Percentiles rank a stretch among this genome's conserved stretches.
Conservation (phyloP, 352 stramenopile species). For the Globisporangium apiculatum region DNA sequence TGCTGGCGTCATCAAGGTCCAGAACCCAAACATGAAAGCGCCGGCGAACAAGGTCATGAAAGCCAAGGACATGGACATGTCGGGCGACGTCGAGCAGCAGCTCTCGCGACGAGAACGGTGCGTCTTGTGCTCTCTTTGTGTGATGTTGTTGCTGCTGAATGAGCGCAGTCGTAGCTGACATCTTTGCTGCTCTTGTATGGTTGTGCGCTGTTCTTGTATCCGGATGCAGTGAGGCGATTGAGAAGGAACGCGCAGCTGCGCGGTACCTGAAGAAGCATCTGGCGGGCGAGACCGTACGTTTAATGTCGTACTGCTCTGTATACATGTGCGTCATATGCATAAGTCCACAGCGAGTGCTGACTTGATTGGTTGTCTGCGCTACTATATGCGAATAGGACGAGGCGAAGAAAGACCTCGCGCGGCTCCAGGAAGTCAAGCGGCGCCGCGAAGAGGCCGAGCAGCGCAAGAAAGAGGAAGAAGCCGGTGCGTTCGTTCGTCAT, state of each 20-base stretch:
- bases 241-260: constrained; percentile 69
- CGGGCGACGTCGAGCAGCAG: constrained; percentile 48
- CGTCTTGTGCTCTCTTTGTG: background rate
- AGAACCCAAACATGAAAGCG: constrained; percentile 78
- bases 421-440: constrained; percentile 70
- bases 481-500: constrained; percentile 22
- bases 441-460: constrained; percentile 76
- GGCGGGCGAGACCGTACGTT: constrained; percentile 66
- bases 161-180: background rate
- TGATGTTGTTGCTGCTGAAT: background rate
- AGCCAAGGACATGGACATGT: constrained; percentile 69
- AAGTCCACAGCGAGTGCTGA: background rate
- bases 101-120: constrained; percentile 77
- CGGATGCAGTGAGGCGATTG: constrained; percentile 54
- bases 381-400: constrained; percentile 33
- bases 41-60: constrained; percentile 82
- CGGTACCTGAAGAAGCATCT: constrained; percentile 83
- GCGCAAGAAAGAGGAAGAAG: constrained; percentile 77
- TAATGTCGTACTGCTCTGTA: too few species aligned
- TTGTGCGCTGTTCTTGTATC: too few species aligned
- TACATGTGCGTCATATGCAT: background rate
- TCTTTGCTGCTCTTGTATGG: background rate
- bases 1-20: constrained; percentile 56
- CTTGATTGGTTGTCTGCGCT: background rate
- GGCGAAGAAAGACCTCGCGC: constrained; percentile 79